phyloP scores from a whole-genome alignment of 2,329 filamentous ascomycete genomes.

The Apiospora sp. region DNA sequence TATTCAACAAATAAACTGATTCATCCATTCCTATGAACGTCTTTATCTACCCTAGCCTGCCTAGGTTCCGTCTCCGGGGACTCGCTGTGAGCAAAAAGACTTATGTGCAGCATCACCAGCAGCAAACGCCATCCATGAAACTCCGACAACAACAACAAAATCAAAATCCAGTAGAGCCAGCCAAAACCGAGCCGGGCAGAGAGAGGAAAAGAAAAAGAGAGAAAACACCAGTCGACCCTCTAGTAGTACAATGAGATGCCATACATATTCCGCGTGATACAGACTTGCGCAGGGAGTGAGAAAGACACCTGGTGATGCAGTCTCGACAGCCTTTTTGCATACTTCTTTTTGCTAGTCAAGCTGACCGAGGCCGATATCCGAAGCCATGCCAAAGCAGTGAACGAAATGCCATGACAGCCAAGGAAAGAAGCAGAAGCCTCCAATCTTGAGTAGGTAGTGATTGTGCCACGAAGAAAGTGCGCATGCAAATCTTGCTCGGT shows the following conservation, averaged over 20 bases:
- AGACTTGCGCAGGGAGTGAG: not conserved
- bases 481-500: not conserved
- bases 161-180: slow-evolving; percentile 8
- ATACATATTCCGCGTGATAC: slow-evolving; percentile 5
- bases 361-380: not conserved
- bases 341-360: not conserved
- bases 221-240: not conserved
- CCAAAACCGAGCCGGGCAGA: not conserved
- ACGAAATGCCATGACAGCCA: not conserved
- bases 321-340: not conserved
- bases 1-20: not conserved
- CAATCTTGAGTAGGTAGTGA: not conserved
- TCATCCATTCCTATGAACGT: slow-evolving; percentile 8
- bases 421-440: not conserved
- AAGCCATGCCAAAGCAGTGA: not conserved
- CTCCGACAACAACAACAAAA: not conserved
- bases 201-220: not conserved
- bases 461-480: not conserved
- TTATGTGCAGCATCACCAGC: slow-evolving; percentile 3
- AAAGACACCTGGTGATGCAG: slow-evolving; percentile 1
- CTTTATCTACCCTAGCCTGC: slow-evolving; percentile 15
- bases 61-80: not conserved
- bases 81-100: not conserved
- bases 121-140: slow-evolving; percentile 18
- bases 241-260: slow-evolving; percentile 22